Evolutionary conservation across 1,284 basidiomycete genomes (phyloP).

Genomic region (Sporisorium iseilematis-ciliati): DNA sequence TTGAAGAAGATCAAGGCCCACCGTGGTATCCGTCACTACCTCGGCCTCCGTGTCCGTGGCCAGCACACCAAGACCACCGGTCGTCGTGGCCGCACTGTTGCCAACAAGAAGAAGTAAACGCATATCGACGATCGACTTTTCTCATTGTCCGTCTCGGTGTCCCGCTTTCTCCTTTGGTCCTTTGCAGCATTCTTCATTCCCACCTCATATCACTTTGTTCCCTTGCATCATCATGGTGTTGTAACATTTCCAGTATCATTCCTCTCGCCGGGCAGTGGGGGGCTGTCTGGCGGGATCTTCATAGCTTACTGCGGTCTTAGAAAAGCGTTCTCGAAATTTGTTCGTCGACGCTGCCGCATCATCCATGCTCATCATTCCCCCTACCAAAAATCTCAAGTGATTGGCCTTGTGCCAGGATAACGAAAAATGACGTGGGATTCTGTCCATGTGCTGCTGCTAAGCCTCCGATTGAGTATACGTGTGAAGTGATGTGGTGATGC

Average conservation of each 20-base stretch:
- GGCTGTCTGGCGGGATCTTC: slow-evolving; percentile 33
- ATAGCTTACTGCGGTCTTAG: slow-evolving; percentile 12
- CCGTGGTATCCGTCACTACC: slow-evolving; percentile 97
- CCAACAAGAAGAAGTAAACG: slow-evolving; percentile 69
- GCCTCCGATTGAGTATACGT: no score
- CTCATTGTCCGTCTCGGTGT: slow-evolving; percentile 2
- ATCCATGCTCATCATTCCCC: slow-evolving; percentile 35
- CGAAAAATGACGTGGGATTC: slow-evolving; percentile 4
- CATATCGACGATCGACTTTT: background rate
- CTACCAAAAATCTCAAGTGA: slow-evolving; percentile 48
- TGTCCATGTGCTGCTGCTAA: background rate
- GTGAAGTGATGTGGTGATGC: no score
- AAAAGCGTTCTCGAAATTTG: slow-evolving; percentile 8
- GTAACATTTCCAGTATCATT: slow-evolving; percentile 39
- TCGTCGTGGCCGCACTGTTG: slow-evolving; percentile 71
- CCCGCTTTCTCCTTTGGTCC: slow-evolving; percentile 24
- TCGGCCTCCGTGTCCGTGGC: slow-evolving; percentile 88
- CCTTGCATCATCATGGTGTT: slow-evolving; percentile 46
- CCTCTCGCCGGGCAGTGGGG: slow-evolving; percentile 21
- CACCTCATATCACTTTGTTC: slow-evolving; percentile 4
- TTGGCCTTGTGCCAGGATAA: slow-evolving; percentile 49
- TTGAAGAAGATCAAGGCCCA: slow-evolving; percentile 99
- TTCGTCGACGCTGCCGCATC: slow-evolving; percentile 15
- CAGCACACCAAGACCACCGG: slow-evolving; percentile 99
- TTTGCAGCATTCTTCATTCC: slow-evolving; percentile 33